Percentiles rank a stretch among this genome's conserved stretches.
phyloP scores from a whole-genome alignment of 108 stramenopile species.

The Fragilariopsis cylindrus region DNA sequence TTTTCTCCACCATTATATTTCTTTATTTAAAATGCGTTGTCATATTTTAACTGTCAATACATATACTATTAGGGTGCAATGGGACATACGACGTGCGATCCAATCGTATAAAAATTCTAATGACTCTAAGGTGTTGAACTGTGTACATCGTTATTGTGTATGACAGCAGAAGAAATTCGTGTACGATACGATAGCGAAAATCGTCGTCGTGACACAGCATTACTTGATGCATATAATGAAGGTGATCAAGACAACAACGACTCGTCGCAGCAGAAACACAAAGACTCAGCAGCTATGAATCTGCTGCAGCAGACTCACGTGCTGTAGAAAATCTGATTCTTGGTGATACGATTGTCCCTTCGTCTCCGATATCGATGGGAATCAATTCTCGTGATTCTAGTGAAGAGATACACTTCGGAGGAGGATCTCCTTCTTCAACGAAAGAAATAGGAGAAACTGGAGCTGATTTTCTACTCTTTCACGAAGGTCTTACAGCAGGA shows the following conservation, averaged over 20 bases:
- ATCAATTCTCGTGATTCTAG: background rate
- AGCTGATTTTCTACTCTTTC: constrained; percentile 73
- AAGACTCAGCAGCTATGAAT: constrained; percentile 15
- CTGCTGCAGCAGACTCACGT: constrained; percentile 45
- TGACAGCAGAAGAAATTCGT: constrained; percentile 63
- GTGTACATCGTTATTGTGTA: constrained; percentile 40
- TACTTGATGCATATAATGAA: constrained; percentile 68
- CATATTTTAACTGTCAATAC: no score
- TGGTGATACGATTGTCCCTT: constrained; percentile 60
- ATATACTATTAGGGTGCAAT: constrained; percentile 28
- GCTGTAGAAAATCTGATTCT: constrained; percentile 73
- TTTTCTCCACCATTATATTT: no score
- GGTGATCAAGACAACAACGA: constrained; percentile 18
- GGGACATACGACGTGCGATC: constrained; percentile 47
- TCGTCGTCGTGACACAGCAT: constrained; percentile 64
- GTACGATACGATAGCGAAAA: constrained; percentile 73
- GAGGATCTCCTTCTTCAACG: background rate
- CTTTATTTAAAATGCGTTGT: no score
- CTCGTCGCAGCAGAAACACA: constrained; percentile 1
- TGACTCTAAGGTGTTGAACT: constrained; percentile 41
- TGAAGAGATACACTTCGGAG: constrained; percentile 36
- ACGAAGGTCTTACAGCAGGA: constrained; percentile 41
- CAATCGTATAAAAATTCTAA: constrained; percentile 38
- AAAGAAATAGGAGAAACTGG: constrained; percentile 5
- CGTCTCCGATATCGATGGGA: constrained; percentile 8